Evolutionary conservation across 225 moss, liverwort and hornwort genomes (phyloP).

Genomic region (Polytrichum commune): DNA sequence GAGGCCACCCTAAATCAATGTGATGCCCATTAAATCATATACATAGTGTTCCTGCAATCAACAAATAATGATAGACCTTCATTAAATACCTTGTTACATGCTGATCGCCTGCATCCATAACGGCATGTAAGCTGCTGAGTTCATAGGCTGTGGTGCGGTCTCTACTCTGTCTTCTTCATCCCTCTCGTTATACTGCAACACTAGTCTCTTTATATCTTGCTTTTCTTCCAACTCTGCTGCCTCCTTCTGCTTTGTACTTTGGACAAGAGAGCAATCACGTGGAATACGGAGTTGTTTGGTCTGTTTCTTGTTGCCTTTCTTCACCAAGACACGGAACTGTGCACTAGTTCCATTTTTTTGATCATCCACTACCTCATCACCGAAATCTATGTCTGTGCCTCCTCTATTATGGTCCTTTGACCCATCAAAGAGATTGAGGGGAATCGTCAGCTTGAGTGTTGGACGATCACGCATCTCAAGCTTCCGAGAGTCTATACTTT

Average conservation of each 20-base stretch:
- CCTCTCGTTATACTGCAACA: slow-evolving; percentile 95
- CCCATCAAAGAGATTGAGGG: slow-evolving; percentile 84
- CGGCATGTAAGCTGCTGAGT: slow-evolving; percentile 73
- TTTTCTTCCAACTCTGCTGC: slow-evolving; percentile 99
- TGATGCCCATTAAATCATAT: not conserved
- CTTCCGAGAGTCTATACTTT: slow-evolving; percentile 93
- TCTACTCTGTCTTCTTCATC: slow-evolving; percentile 97
- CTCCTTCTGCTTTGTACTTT: slow-evolving; percentile 97
- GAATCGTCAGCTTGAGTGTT: slow-evolving; percentile 93
- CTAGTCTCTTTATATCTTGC: slow-evolving; percentile 93
- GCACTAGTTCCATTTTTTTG: slow-evolving; percentile 73
- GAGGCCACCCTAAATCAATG: not conserved
- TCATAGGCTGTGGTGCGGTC: slow-evolving; percentile 86
- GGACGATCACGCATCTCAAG: slow-evolving; percentile 94
- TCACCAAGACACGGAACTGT: slow-evolving; percentile 89
- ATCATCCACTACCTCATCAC: slow-evolving; percentile 85
- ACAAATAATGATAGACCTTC: not conserved
- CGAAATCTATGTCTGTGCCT: slow-evolving; percentile 85
- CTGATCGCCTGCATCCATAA: slow-evolving; percentile 66
- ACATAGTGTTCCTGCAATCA: not conserved
- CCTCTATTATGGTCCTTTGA: slow-evolving; percentile 86
- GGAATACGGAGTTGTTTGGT: slow-evolving; percentile 96
- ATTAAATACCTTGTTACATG: not conserved
- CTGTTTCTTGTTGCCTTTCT: slow-evolving; percentile 96
- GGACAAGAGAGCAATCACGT: slow-evolving; percentile 90